Conservation (phyloP, 2,329 filamentous ascomycete species). For the Dactylella cylindrospora region DNA sequence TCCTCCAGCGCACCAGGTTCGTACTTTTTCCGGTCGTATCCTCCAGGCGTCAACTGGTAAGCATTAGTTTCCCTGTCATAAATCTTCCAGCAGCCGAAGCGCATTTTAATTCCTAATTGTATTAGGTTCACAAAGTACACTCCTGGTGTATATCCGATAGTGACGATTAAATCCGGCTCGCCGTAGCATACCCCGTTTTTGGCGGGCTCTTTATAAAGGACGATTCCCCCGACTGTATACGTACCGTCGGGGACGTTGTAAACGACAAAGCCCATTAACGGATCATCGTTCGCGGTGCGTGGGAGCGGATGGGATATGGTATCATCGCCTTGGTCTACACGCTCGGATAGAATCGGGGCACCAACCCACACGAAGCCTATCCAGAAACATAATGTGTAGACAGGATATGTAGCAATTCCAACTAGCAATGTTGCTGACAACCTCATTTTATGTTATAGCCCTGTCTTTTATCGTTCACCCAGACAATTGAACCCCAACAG, state of each 20-base stretch:
- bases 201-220: constrained; percentile 1
- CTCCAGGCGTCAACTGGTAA: not conserved
- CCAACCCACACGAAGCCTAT: too few relatives aligned
- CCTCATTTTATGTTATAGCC: too few relatives aligned
- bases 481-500: too few relatives aligned
- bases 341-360: too few relatives aligned
- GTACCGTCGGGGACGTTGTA: constrained; percentile 8
- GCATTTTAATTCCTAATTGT: not conserved
- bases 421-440: too few relatives aligned
- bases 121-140: constrained; percentile 16
- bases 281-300: too few relatives aligned
- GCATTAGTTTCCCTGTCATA: constrained; percentile 5
- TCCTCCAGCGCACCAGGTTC: not conserved
- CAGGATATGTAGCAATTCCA: too few relatives aligned
- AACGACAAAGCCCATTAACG: constrained; percentile 3
- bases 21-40: not conserved
- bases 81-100: constrained; percentile 9
- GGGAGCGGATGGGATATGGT: not conserved
- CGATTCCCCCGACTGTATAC: constrained; percentile 2
- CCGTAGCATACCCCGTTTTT: not conserved
- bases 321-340: too few relatives aligned
- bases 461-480: too few relatives aligned
- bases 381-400: too few relatives aligned
- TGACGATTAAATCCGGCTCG: constrained; percentile 6
- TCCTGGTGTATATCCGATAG: not conserved